Evolutionary conservation across 208 protist species (phyloP).

Genomic region (Spongospora subterranea): DNA sequence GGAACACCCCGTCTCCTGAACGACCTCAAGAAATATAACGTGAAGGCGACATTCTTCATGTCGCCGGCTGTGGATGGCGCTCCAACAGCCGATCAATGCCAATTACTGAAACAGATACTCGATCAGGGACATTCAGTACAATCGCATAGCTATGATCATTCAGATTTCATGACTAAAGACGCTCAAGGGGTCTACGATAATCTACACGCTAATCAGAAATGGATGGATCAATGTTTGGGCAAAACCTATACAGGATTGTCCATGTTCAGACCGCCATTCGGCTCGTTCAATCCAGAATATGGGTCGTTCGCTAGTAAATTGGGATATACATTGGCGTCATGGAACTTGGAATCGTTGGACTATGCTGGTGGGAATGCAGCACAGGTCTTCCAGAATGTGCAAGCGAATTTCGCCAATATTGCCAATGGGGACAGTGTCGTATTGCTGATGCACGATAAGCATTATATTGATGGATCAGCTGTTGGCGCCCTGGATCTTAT

Average conservation of each 20-base stretch:
- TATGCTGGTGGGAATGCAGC: neutral
- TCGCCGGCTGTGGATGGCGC: conserved; percentile 21
- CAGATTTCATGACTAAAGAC: neutral
- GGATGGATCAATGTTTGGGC: conserved; percentile 10
- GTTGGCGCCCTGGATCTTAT: neutral
- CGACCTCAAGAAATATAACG: neutral
- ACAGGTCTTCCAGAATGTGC: conserved; percentile 45
- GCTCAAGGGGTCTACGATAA: conserved; percentile 26
- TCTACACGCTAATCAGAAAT: neutral
- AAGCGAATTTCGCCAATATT: neutral
- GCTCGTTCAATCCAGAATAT: conserved; percentile 1
- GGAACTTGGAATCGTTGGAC: conserved; percentile 41
- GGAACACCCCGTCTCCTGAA: neutral
- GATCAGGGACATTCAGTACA: neutral
- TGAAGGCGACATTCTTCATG: conserved; percentile 53
- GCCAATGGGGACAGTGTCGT: neutral
- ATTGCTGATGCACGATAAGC: conserved; percentile 39
- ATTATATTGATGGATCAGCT: neutral
- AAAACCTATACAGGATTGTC: neutral
- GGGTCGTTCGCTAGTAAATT: conserved; percentile 4
- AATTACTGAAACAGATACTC: conserved; percentile 4
- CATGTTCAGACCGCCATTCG: conserved; percentile 38
- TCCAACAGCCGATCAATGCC: neutral
- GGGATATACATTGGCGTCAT: conserved; percentile 23
- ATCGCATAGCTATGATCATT: conserved; percentile 22